phyloP scores from a whole-genome alignment of 75 land plant genomes.

The Adiantum capillusveneris region DNA sequence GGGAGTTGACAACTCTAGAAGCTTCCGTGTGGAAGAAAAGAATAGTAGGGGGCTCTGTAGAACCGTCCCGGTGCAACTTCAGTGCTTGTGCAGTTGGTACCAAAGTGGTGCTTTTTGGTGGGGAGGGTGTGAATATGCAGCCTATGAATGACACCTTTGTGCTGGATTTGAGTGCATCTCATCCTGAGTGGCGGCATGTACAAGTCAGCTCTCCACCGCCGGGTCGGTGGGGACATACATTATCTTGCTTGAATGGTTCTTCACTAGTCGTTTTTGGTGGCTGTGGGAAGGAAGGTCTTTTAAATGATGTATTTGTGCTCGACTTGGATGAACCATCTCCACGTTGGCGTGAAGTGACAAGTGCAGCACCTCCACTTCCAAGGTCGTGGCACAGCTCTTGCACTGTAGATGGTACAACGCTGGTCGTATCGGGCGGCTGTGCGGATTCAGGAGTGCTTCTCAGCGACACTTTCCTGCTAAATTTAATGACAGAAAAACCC shows the following conservation, averaged over 20 bases:
- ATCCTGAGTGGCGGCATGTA: constrained; percentile 65
- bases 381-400: constrained; percentile 84
- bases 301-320: constrained; percentile 76
- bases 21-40: constrained; percentile 65
- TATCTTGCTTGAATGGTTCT: constrained; percentile 67
- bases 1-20: constrained; percentile 71
- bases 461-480: constrained; percentile 56
- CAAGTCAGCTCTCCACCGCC: constrained; percentile 67
- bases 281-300: constrained; percentile 63
- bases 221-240: constrained; percentile 85
- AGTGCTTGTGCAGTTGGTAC: constrained; percentile 78
- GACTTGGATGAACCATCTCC: constrained; percentile 70
- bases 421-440: constrained; percentile 77
- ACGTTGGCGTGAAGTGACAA: constrained; percentile 60
- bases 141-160: constrained; percentile 93
- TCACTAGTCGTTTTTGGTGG: constrained; percentile 81
- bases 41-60: constrained; percentile 52
- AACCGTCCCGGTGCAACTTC: constrained; percentile 75
- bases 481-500: constrained; percentile 64
- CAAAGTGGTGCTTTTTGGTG: constrained; percentile 61
- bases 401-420: constrained; percentile 59
- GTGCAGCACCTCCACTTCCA: constrained; percentile 57
- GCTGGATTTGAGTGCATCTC: constrained; percentile 51
- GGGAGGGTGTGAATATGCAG: constrained; percentile 85
- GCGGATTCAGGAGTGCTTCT: constrained; percentile 71